Evolutionary conservation across 257 asterid species (phyloP), one percentile per base, ranked within the genome.

Genomic region (Linaria vulgaris): DNA sequence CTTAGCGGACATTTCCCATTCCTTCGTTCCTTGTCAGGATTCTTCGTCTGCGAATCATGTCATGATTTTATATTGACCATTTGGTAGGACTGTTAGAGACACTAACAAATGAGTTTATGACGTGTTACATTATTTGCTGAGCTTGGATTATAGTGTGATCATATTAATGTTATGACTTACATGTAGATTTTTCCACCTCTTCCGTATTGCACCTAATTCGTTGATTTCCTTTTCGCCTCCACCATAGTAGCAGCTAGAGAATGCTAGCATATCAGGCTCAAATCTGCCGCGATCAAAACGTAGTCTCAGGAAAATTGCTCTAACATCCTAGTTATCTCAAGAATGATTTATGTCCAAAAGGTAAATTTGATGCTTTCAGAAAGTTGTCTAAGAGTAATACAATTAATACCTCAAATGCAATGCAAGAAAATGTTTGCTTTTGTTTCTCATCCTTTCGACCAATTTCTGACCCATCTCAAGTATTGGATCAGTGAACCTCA

Each of bases 191-290:
- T 81, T 82, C 96, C 96, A 88, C 66, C 89, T 71, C 82, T 70
- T 83, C 47, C 96, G 75, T 72, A 85, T 76, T 16, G 72, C 55
- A 6, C 86, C 79, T 10, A 88, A 72, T 47, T 79, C 89, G 30
- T 71, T 64, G 27, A 22, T 74, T 74, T 85, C 95, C 64, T 76
- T 81, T 43, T 67, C 82, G 47, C 95, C 94, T 48, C 94, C 89
- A 20, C 91, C 95, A 51, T 83, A 88, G 57, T 85, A 72, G 75
- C 96, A 88, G 54, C 95, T 86, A 51, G 96, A 85, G 75, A 88
- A 88, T 52, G 96, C 96, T 23, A 88, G 73, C 96, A 88, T 88
- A 72, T 88, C 96, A 56, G 94, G 82, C 67, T 88, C 96, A 67
- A 78, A 88, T 81, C 96, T 88, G 78, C 49, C 19, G 11, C 14